Conservation (phyloP, 2,329 filamentous ascomycete genomes). For the Lecanicillium sp. region DNA sequence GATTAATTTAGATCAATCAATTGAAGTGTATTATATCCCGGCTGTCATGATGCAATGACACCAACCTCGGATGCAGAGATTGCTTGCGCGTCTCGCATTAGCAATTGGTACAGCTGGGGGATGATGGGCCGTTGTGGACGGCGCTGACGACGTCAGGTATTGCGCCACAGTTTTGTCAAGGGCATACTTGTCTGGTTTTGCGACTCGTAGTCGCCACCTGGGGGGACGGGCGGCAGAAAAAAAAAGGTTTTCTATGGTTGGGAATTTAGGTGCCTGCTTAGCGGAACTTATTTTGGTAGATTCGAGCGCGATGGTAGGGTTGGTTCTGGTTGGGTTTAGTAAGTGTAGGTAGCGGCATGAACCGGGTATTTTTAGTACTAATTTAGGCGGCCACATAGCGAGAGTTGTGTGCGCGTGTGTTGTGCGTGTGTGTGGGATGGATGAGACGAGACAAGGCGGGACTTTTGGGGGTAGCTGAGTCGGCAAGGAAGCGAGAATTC, state of each 20-base stretch:
- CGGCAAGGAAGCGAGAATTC: not conserved
- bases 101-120: too few species aligned
- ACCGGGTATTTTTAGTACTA: conserved; percentile 11
- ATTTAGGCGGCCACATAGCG: not conserved
- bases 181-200: too few species aligned
- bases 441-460: conserved; percentile 1
- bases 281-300: not conserved
- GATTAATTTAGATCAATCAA: too few species aligned
- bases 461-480: not conserved
- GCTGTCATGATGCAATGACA: too few species aligned
- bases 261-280: not conserved
- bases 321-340: too few species aligned
- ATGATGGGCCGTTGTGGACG: conserved; percentile 4
- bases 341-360: not conserved
- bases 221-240: not conserved
- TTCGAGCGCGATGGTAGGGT: too few species aligned
- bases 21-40: too few species aligned
- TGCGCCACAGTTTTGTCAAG: too few species aligned
- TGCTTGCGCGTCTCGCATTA: conserved; percentile 7
- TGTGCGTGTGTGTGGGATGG: not conserved
- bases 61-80: not conserved
- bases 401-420: too few species aligned
- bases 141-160: conserved; percentile 9
- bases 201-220: too few species aligned
- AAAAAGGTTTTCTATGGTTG: not conserved